Percentiles rank a stretch among this genome's conserved stretches.
Evolutionary conservation across 208 protist genomes (phyloP).

Genomic region (Leishmania major): DNA sequence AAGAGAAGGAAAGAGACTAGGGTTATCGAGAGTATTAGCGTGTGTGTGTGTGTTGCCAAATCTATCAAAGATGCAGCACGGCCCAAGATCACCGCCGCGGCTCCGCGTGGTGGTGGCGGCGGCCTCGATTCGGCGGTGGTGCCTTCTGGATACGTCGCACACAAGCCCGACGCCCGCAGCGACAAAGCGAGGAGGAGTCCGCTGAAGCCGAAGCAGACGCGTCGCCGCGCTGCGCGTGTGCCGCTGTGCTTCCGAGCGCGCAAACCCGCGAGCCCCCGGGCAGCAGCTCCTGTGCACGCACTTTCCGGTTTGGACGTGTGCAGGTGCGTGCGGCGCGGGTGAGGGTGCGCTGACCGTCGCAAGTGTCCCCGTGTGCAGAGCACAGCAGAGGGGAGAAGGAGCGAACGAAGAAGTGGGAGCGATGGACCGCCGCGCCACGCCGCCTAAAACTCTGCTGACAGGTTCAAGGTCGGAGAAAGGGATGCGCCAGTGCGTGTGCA

Average conservation of each 20-base stretch:
- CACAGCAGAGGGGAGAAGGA: neutral
- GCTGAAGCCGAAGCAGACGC: neutral
- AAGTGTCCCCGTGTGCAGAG: neutral
- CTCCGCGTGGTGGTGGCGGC: neutral
- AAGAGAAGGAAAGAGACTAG: neutral
- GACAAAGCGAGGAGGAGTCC: neutral
- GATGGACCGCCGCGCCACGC: neutral
- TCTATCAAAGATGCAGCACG: neutral
- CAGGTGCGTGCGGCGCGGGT: too few species aligned
- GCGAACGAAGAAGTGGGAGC: neutral
- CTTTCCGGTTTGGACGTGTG: neutral
- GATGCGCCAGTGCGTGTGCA: neutral
- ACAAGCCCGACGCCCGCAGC: neutral
- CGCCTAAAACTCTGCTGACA: neutral
- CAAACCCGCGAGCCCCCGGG: neutral
- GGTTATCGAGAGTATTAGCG: neutral
- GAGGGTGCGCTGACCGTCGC: neutral
- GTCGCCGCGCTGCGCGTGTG: neutral
- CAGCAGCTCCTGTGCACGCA: neutral
- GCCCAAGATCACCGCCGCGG: neutral
- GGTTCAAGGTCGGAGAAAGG: neutral
- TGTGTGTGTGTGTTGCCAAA: too few species aligned
- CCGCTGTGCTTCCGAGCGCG: neutral
- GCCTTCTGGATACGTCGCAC: neutral
- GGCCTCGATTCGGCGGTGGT: neutral